Evolutionary conservation across 805 yeast species (phyloP).

Genomic region (Schizosaccharomyces pombe): DNA sequence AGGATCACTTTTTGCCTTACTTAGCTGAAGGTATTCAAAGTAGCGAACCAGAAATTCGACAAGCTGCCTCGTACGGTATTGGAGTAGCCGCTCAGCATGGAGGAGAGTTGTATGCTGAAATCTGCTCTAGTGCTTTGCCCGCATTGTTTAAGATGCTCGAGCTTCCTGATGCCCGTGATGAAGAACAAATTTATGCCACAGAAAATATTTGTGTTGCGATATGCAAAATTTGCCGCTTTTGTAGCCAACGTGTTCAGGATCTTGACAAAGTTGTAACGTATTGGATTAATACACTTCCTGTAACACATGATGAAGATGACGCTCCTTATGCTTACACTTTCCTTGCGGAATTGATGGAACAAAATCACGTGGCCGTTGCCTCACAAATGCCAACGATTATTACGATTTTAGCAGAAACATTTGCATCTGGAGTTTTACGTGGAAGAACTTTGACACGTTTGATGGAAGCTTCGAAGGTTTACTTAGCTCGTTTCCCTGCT

Average conservation of each 20-base stretch:
- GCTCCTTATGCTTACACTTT: constrained; percentile 67
- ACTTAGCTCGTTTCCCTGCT: constrained; percentile 36
- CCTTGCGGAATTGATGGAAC: constrained; percentile 44
- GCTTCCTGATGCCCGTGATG: constrained; percentile 64
- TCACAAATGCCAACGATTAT: constrained; percentile 36
- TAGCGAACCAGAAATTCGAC: constrained; percentile 37
- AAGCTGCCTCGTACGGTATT: constrained; percentile 62
- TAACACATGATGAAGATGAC: constrained; percentile 64
- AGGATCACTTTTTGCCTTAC: constrained; percentile 38
- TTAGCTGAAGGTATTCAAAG: constrained; percentile 36
- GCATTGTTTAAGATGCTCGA: constrained; percentile 49
- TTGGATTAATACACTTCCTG: constrained; percentile 70
- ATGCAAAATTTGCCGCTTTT: constrained; percentile 47
- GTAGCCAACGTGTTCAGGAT: constrained; percentile 27
- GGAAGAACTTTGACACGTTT: constrained; percentile 52
- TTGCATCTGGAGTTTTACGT: constrained; percentile 37
- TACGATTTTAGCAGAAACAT: constrained; percentile 49
- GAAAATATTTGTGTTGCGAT: constrained; percentile 67
- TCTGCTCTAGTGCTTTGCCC: constrained; percentile 46
- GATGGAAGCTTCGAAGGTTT: constrained; percentile 36
- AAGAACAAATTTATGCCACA: constrained; percentile 65
- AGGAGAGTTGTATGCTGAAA: constrained; percentile 35
- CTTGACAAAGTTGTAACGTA: constrained; percentile 34
- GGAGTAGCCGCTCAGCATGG: constrained; percentile 77
- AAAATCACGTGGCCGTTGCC: constrained; percentile 34